Evolutionary conservation across 257 asterid species (phyloP).

Genomic region (Gentiana macrophylla): DNA sequence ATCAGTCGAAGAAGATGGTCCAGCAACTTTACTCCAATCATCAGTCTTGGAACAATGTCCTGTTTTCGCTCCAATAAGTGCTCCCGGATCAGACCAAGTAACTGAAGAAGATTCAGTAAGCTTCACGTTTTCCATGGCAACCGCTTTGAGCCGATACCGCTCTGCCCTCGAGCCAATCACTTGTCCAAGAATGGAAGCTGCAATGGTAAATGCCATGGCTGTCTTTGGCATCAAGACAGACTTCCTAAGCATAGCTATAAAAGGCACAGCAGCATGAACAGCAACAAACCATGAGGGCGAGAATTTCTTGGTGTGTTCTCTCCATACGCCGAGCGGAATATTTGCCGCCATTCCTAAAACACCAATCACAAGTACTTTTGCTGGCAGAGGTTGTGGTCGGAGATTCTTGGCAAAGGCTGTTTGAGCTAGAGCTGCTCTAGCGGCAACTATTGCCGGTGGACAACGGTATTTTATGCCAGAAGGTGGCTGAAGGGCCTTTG

Average conservation of each 20-base stretch:
- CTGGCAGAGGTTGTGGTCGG: constrained; percentile 84
- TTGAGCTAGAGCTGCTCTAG: constrained; percentile 65
- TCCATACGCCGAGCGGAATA: constrained; percentile 85
- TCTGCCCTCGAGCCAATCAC: constrained; percentile 91
- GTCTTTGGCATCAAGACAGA: constrained; percentile 77
- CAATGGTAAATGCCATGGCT: constrained; percentile 93
- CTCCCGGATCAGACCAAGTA: constrained; percentile 10
- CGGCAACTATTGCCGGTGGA: constrained; percentile 77
- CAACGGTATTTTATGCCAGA: constrained; percentile 63
- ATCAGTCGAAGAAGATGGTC: constrained; percentile 14
- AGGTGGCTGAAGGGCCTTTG: constrained; percentile 75
- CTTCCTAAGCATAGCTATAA: constrained; percentile 85
- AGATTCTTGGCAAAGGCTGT: constrained; percentile 79
- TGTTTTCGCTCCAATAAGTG: constrained; percentile 16
- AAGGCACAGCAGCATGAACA: constrained; percentile 93
- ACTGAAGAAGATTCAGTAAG: constrained; percentile 16
- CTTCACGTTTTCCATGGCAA: constrained; percentile 23
- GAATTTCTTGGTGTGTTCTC: constrained; percentile 84
- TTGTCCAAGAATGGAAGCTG: constrained; percentile 84
- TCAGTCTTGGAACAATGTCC: constrained; percentile 23
- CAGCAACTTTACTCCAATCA: constrained; percentile 25
- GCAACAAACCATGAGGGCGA: constrained; percentile 87
- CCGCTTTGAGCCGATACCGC: constrained; percentile 54
- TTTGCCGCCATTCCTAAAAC: constrained; percentile 77
- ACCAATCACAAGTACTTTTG: constrained; percentile 67